A percentile compares a stretch with the other conserved stretches of the same genome.
Evolutionary conservation across 1,139 yeast genomes (phyloP).

Genomic region (Scheffersomyces insectosa): DNA sequence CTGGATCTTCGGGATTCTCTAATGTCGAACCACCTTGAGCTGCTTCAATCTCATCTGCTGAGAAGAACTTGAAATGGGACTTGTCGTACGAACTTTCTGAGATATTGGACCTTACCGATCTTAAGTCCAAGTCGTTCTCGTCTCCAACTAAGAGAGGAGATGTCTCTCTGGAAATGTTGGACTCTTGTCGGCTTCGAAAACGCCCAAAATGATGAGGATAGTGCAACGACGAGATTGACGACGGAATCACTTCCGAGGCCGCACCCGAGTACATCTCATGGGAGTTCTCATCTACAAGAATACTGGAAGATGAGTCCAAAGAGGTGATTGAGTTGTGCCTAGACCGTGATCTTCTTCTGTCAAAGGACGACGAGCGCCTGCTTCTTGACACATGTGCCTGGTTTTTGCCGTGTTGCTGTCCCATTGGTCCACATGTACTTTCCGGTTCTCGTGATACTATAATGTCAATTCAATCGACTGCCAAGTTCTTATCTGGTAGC

Average conservation of each 20-base stretch:
- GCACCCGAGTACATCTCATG: slow-evolving; percentile 89
- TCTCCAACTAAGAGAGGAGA: slow-evolving; percentile 37
- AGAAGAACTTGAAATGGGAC: slow-evolving; percentile 71
- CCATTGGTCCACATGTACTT: not conserved
- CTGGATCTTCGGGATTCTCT: slow-evolving; percentile 55
- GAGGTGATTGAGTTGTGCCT: slow-evolving; percentile 47
- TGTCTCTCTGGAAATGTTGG: slow-evolving; percentile 31
- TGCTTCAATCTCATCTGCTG: slow-evolving; percentile 75
- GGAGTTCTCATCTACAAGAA: slow-evolving; percentile 47
- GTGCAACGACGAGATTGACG: slow-evolving; percentile 86
- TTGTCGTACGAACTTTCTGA: slow-evolving; percentile 34
- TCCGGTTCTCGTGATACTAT: not conserved
- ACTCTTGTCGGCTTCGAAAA: slow-evolving; percentile 28
- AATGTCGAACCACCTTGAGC: slow-evolving; percentile 89
- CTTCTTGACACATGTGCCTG: not conserved
- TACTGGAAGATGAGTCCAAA: slow-evolving; percentile 29
- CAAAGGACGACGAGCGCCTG: slow-evolving; percentile 10
- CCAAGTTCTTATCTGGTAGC: no score
- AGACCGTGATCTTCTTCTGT: slow-evolving; percentile 18
- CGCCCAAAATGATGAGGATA: slow-evolving; percentile 57
- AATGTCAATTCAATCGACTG: not conserved
- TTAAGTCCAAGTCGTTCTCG: slow-evolving; percentile 24
- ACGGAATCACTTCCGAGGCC: slow-evolving; percentile 83
- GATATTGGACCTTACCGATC: slow-evolving; percentile 30
- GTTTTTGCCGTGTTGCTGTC: not conserved